Base-by-base conservation (phyloP, 352 stramenopile genomes). In the Phytopythium mirpurense region DNA sequence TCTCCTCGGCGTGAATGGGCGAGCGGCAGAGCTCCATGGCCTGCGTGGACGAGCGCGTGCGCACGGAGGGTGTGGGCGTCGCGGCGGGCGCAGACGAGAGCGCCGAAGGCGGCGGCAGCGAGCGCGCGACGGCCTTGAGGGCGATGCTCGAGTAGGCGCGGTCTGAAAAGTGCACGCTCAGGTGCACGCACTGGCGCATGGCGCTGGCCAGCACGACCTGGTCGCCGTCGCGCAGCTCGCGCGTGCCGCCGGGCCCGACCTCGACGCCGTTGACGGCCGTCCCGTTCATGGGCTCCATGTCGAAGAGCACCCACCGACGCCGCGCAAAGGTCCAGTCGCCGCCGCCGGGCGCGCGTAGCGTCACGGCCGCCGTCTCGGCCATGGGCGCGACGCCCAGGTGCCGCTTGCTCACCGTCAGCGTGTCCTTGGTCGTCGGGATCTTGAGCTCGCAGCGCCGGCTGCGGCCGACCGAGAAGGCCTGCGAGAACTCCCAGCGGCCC, bases 231-330 rank as follows among this genome's bases (percentile, higher is more conserved):
- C 76, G 77, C 19, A 94, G 67, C 47, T 87, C 70, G 21, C 77
- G 65, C 12, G 70, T 75, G n/a, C 72, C 69, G 49, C 78, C 76
- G 12, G 65, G 62, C 16, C 70, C 56, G 2, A 90, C 40, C 29
- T 86, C 73, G 32, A 81, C 67, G 57, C 80, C 81, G 45, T 92
- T 94, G 29, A 92, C 68, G 15, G 72, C 71, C 27, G 84, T 94
- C 29, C 84, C 84, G 59, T 94, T 91, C 61, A 88, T 79, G 3
- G 79, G 86, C 36, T 86, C 72, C 19, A 92, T 63, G 46, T 94
- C 84, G 48, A 91, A 82, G 23, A 94, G 64, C 34, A 92, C 60
- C 84, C 84, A 94, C 26, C 72, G 74, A 15, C 59, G 56, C 37
- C 63, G 62, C 35, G 45, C 40, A 14, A 51, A 29, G 14, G 32